phyloP scores from a whole-genome alignment of 169 alveolate genomes.

The Miamiensis avidus region DNA sequence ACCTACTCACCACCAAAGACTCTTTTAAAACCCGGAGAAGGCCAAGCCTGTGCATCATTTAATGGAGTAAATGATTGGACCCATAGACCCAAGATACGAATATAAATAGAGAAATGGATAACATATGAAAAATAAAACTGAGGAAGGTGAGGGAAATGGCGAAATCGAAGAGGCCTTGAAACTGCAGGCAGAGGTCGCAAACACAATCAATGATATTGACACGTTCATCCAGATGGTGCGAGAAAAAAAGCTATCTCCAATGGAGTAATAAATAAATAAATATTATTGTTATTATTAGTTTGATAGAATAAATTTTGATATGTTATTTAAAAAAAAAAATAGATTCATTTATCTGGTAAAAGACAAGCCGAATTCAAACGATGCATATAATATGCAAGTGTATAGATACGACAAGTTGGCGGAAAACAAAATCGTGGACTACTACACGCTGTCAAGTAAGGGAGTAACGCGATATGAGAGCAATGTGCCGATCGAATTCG shows the following conservation, averaged over 20 bases:
- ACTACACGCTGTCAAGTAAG: conserved; percentile 77
- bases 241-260: conserved; percentile 1
- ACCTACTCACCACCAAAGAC: not conserved
- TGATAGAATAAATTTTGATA: conserved; percentile 25
- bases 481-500: conserved; percentile 81
- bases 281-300: conserved; percentile 14
- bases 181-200: too few relatives aligned
- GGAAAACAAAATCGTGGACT: conserved; percentile 67
- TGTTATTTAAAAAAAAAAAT: conserved; percentile 19
- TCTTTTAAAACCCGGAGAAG: not conserved
- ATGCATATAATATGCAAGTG: conserved; percentile 42
- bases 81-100: not conserved
- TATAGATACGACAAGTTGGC: conserved; percentile 19
- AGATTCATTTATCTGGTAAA: conserved; percentile 41
- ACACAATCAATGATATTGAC: conserved; percentile 2
- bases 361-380: conserved; percentile 30
- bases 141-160: not conserved
- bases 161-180: not conserved
- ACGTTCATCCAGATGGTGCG: not conserved
- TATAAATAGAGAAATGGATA: too few relatives aligned
- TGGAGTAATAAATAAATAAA: conserved; percentile 5
- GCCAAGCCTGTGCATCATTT: not conserved
- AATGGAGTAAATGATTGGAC: not conserved
- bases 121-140: not conserved
- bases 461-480: conserved; percentile 81